phyloP scores from a whole-genome alignment of 352 stramenopile species.

The Globisporangium splendens region DNA sequence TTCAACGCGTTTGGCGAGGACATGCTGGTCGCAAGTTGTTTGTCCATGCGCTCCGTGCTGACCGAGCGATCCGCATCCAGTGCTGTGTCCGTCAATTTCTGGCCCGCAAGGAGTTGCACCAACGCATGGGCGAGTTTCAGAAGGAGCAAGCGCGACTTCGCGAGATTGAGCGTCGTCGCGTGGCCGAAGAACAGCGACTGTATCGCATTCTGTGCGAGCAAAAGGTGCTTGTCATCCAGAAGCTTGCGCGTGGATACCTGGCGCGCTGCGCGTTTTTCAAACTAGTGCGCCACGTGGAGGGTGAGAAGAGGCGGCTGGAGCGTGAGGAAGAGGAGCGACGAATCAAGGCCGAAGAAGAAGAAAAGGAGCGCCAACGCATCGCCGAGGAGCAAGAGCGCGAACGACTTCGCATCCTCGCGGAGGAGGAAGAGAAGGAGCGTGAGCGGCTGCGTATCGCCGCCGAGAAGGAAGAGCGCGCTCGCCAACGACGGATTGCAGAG shows the following conservation, averaged over 20 bases:
- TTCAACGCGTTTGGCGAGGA: slow-evolving; percentile 49
- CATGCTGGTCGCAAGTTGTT: slow-evolving; percentile 33
- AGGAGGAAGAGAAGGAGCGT: slow-evolving; percentile 15
- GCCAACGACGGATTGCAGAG: slow-evolving; percentile 16
- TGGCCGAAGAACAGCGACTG: slow-evolving; percentile 16
- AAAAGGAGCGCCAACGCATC: slow-evolving; percentile 9
- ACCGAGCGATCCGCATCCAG: slow-evolving; percentile 42
- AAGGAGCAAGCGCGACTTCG: slow-evolving; percentile 29
- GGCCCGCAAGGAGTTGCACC: slow-evolving; percentile 30
- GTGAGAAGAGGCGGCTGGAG: slow-evolving; percentile 31
- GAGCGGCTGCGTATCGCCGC: slow-evolving; percentile 11
- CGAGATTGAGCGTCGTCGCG: slow-evolving; percentile 18
- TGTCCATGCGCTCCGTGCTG: slow-evolving; percentile 28
- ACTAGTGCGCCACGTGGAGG: slow-evolving; percentile 30
- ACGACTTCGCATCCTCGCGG: slow-evolving; percentile 7
- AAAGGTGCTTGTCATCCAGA: slow-evolving; percentile 45
- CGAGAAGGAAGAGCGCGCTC: slow-evolving; percentile 21
- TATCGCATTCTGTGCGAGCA: slow-evolving; percentile 19
- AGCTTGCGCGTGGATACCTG: slow-evolving; percentile 42
- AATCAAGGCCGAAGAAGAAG: slow-evolving; percentile 1
- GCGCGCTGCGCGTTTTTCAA: slow-evolving; percentile 32
- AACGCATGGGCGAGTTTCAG: slow-evolving; percentile 24
- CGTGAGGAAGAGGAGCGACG: slow-evolving; percentile 21
- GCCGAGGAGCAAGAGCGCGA: slow-evolving; percentile 15
- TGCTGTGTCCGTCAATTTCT: slow-evolving; percentile 39